Evolutionary conservation across 257 asterid species (phyloP), one percentile per base, ranked within the genome.

Genomic region (Vinca minor): DNA sequence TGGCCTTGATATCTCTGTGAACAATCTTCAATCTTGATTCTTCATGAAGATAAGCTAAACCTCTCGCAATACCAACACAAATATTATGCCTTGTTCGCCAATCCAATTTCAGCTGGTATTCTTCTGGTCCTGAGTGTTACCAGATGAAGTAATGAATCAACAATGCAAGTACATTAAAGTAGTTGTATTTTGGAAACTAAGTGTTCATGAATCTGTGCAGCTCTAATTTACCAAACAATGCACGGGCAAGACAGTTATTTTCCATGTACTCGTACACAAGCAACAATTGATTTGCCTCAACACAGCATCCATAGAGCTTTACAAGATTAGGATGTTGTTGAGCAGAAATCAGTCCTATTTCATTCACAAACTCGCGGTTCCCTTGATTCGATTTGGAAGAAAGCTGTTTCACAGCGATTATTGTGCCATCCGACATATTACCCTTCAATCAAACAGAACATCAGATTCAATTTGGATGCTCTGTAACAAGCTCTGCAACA

Each of bases 291-390:
- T 87, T 85, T 65, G 81, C 84, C 72, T 87, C 91, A 34, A 80
- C 75, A 59, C 95, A 87, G 64, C 95, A 87, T n/a, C 95, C 95
- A 35, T 41, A 79, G 34, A 85, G 91, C 78, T 53, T 79, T 48
- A 87, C 95, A 38, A 87, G 95, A 73, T 87, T 80, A 17, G 91
- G 91, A 49, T 87, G 94, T 52, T 81, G 91, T 9, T 85, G 55
- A 53, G 91, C 91, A 57, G 96, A 87, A 68, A 87, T 87, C 94
- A 87, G 82, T 71, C 96, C 94, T 67, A 87, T 85, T 71, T 87
- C 96, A 44, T 72, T 85, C 35, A 87, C 78, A 70, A 87, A 87
- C 70, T 87, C 95, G 0, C 94, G 91, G 66, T 83, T 87, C 68
- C 95, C 95, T 69, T 85, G 95, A 76, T 83, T 83, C 3, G 95